Base-by-base conservation (phyloP, 2,329 filamentous ascomycete species). In the Ceratocystis cacaofunesta region DNA sequence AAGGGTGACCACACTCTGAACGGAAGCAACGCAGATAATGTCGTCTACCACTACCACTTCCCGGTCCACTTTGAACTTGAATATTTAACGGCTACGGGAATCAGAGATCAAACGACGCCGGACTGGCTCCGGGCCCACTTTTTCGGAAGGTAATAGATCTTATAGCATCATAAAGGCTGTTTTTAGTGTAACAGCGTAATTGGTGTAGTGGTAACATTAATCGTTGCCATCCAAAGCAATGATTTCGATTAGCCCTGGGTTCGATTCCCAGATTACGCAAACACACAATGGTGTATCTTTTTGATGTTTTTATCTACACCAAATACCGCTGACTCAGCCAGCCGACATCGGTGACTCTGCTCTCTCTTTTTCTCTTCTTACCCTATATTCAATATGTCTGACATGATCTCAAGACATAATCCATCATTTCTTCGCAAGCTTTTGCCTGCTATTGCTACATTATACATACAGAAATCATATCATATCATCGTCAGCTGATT, bases 171-270 rank as follows among this genome's bases (percentile, higher is more conserved):
- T 5, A 28, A 32, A 32, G 6, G 30, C 30, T 0, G 6, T 1
- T 32, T 8, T 32, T 1, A 25, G 1, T 4, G 17, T 15, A 2
- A 6, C 55, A 36, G 58, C 58, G 58, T 61, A 61, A 61, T 61
- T 61, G 58, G 58, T 61, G 58, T 61, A 61, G 58, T 61, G 58
- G 58, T 61, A 61, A 61, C 58, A 61, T 61, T 61, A 61, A 61
- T 61, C 58, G 58, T 61, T 61, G 58, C 58, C 58, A 61, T 61
- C 58, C 4, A 12, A 6, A 25, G 58, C 15, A 61, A 61, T 61
- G 58, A 61, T 61, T 61, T 61, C 58, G 58, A 61, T 61, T 61
- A 61, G 58, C 58, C 58, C 58, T 61, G 58, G 58, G 58, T 61
- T 61, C 58, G 58, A 61, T 61, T 61, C 58, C 58, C 58, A 61